Evolutionary conservation across 73 alveolate species (phyloP), one percentile per base, ranked within the genome.

Genomic region (Paraurostyla sp.): DNA sequence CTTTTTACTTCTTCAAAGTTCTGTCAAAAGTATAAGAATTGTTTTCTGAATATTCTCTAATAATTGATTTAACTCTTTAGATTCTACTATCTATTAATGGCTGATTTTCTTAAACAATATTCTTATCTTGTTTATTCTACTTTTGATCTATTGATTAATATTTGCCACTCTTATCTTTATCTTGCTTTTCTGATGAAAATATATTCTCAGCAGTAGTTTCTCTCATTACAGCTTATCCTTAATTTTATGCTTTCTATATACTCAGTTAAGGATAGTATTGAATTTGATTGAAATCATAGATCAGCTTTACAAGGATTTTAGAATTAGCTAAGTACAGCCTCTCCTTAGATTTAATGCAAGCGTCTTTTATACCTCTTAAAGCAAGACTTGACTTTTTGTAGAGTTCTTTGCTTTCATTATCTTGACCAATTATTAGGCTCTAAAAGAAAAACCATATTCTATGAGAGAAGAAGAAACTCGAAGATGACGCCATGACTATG

Each of bases 251-350:
- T 43, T 1, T 25, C 60, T 35, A 38, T 0, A 25, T 29, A 11
- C n/a, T 32, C 20, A 76, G 38, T 42, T 57, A 40, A 38, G 93
- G 93, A 32, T 75, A 75, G 52, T 46, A 52, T 13, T 73, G 83
- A 18, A 50, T 71, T 40, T 76, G 23, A 38, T 71, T 29, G 25
- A 71, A 65, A 58, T 89, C 42, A 7, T 42, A 1, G 23, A 89
- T 80, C 76, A 80, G 36, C 33, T 41, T 46, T 20, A 85, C 63
- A 23, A 91, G 38, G 0, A 69, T 85, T 43, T 68, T 63, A 18
- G 93, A 85, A 52, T 91, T 91, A 15, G 93, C 93, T 46, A 91
- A 46, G 71, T 91, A 91, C 46, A 91, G 85, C 62, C 48, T 42
- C 54, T 85, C 91, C 80, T 91, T 62, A 13, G 88, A 40, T 22